phyloP scores from a whole-genome alignment of 805 yeast species.

The Starmerella davenportii region DNA sequence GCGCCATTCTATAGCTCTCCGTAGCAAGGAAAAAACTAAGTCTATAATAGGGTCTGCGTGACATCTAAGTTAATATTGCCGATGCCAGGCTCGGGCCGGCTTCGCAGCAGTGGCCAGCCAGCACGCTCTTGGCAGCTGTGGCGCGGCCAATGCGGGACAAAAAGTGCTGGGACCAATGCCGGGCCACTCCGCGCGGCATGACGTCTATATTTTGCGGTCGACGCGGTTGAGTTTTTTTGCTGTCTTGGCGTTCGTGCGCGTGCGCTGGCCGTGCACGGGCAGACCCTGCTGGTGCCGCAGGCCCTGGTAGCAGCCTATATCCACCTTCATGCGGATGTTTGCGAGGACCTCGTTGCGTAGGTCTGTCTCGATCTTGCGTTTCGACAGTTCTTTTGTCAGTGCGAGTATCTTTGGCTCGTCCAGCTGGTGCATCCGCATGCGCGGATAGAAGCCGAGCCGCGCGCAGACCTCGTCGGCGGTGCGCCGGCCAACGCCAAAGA shows the following conservation, averaged over 20 bases:
- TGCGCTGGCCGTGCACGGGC: conserved; percentile 79
- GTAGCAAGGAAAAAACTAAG: no score
- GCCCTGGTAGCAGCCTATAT: conserved; percentile 75
- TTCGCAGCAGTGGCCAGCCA: no score
- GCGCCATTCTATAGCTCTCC: no score
- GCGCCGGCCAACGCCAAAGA: conserved; percentile 69
- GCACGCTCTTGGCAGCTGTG: no score
- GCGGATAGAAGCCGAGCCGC: conserved; percentile 76
- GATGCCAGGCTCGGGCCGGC: no score
- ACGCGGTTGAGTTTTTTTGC: conserved; percentile 71
- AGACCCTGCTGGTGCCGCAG: conserved; percentile 67
- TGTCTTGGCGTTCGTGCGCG: conserved; percentile 77
- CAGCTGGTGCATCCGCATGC: conserved; percentile 86
- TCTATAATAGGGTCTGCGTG: no score
- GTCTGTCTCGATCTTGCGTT: conserved; percentile 68
- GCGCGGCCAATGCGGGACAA: no score
- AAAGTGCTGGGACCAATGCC: no score
- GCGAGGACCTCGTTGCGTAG: conserved; percentile 39
- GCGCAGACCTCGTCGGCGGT: conserved; percentile 67
- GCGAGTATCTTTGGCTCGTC: conserved; percentile 74
- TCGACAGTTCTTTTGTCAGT: conserved; percentile 71
- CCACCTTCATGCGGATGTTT: conserved; percentile 61
- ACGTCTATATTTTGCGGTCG: conserved; percentile 29
- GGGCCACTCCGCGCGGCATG: no score
- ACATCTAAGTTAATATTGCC: no score